Conservation (phyloP, 495 filamentous ascomycete species). For the Aspergillus olivimuriae region DNA sequence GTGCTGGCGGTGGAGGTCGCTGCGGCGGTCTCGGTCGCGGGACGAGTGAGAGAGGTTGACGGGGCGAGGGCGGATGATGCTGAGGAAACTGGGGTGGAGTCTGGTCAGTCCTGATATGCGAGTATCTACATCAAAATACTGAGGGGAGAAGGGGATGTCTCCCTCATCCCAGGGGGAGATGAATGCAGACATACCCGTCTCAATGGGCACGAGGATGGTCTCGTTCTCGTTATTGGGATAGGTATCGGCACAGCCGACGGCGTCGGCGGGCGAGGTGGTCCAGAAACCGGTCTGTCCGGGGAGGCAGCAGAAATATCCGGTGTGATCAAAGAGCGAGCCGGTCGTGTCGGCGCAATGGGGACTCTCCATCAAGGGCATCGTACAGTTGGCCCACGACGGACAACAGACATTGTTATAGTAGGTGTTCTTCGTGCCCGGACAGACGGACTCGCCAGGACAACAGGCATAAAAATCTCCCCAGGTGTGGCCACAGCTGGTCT, state of each 20-base stretch:
- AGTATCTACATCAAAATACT: too few species aligned
- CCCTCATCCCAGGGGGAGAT: too few species aligned
- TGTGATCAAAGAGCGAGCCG: slow-evolving; percentile 9
- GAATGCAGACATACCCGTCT: slow-evolving; percentile 1
- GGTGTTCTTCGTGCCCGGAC: slow-evolving; percentile 1
- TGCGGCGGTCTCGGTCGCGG: not conserved
- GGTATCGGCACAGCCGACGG: slow-evolving; percentile 4
- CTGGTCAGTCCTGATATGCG: too few species aligned
- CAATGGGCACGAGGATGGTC: slow-evolving; percentile 1
- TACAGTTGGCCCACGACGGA: slow-evolving; percentile 7
- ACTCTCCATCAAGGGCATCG: not conserved
- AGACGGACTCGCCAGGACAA: slow-evolving; percentile 8
- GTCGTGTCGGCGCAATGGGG: slow-evolving; percentile 9
- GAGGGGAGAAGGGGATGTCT: too few species aligned
- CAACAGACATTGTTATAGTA: slow-evolving; percentile 16
- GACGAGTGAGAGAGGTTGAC: too few species aligned
- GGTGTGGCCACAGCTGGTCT: slow-evolving; percentile 10
- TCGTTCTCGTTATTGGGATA: not conserved
- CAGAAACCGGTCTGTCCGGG: slow-evolving; percentile 7
- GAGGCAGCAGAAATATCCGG: slow-evolving; percentile 12
- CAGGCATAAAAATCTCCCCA: slow-evolving; percentile 13
- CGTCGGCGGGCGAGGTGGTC: slow-evolving; percentile 1
- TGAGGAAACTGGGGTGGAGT: too few species aligned
- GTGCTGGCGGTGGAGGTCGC: not conserved
- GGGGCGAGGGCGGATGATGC: too few species aligned